A percentile compares a stretch with the other conserved stretches of the same genome.
These are phyloP conservation scores for Zasmidium cellare DNA, from an alignment of 2,329 filamentous ascomycete genomes.

Conservation along the genomic window DNA sequence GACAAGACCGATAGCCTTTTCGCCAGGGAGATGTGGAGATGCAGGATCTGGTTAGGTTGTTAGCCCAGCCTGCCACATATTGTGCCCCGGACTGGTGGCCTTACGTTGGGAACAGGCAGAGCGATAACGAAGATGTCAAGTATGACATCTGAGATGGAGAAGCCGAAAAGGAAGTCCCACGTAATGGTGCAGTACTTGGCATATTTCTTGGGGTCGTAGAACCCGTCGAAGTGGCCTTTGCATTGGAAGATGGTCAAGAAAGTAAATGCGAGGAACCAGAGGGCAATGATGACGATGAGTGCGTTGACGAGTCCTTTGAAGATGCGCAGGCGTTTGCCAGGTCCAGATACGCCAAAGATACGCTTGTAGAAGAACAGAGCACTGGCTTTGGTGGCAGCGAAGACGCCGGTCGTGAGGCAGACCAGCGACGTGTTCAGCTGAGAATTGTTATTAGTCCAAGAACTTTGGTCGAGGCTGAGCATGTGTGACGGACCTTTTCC, in stretches of 20 bases:
- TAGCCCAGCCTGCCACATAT: no score
- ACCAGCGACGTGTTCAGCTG: no score
- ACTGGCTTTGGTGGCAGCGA: conserved; percentile 1
- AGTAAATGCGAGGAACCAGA: background rate
- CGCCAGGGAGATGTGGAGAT: background rate
- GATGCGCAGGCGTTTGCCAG: background rate
- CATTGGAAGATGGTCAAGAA: background rate
- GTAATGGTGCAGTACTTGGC: conserved; percentile 1
- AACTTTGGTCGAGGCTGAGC: no score
- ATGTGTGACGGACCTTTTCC: no score
- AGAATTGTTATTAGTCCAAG: no score
- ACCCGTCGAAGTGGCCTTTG: background rate
- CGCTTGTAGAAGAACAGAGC: conserved; percentile 1
- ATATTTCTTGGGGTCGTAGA: background rate
- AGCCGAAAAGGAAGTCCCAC: background rate
- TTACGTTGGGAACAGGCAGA: background rate
- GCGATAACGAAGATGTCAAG: background rate
- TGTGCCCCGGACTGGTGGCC: background rate
- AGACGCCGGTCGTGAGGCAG: background rate
- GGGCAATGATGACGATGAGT: background rate
- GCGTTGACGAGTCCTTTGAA: background rate
- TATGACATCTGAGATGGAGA: conserved; percentile 1
- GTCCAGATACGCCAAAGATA: background rate
- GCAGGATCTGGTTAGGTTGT: background rate
- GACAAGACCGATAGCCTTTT: background rate